Base-by-base conservation (phyloP, 371 early-diverging fungal species). In the Parasitella parasitica region DNA sequence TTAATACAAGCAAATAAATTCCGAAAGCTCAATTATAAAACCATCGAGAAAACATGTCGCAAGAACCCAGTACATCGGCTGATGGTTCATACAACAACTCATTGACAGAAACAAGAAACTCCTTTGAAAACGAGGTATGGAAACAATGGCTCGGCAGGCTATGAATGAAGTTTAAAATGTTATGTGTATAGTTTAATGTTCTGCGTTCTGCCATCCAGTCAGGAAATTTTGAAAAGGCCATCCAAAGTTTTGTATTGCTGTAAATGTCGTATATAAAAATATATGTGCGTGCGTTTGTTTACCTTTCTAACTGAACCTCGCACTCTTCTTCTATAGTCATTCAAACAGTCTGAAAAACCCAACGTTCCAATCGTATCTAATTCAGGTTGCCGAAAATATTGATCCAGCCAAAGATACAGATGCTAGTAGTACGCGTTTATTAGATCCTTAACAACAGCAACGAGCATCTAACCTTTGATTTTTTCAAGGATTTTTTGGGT, bases 381-480 rank as follows among this genome's bases (percentile, higher is more conserved):
- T 75, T 26, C 70, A 73, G 34, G 27, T 78, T 18, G 76, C 73
- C 24, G 70, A 75, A 36, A 67, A 73, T 35, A 69, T 78, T 16
- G 72, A 75, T 59, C 73, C 76, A 28, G 58, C 65, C n/a, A 71
- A 69, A 56, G 78, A 75, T 54, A 73, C 75, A 8, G 61, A 75
- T 39, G 46, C 69, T 58, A 71, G 70, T 54, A 54, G 78, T 75
- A 70, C 30, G 76, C 48, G 52, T 59, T 49, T 36, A 30, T 13
- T n/a, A n/a, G n/a, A n/a, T n/a, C n/a, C n/a, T n/a, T n/a, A n/a
- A n/a, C n/a, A n/a, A n/a, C n/a, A n/a, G n/a, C n/a, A n/a, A n/a
- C n/a, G n/a, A n/a, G n/a, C n/a, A n/a, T n/a, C n/a, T 34, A 16
- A 38, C 26, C 3, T 26, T 46, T 26, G 6, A 26, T n/a, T 7